Evolutionary conservation across 1,139 yeast species (phyloP).

Genomic region (Geotrichum australiense): DNA sequence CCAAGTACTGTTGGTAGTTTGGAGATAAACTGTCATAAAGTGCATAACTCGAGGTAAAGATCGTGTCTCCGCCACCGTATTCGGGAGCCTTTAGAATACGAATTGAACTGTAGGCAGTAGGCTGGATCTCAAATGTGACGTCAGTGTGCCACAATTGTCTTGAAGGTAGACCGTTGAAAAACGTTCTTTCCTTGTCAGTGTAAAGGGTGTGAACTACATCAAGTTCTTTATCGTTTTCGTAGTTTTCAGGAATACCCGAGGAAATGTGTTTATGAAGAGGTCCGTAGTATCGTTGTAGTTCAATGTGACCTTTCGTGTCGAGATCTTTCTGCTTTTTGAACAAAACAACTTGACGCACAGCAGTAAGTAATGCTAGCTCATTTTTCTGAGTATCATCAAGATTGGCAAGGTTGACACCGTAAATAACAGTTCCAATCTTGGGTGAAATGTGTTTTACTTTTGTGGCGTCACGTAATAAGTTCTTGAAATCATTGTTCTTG

Average conservation of each 20-base stretch:
- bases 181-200: constrained; percentile 29
- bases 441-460: constrained; percentile 44
- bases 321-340: constrained; percentile 56
- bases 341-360: constrained; percentile 60
- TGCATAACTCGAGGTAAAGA: constrained; percentile 44
- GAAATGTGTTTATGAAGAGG: constrained; percentile 69
- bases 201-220: constrained; percentile 55
- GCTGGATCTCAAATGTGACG: constrained; percentile 42
- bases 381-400: constrained; percentile 45
- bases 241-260: constrained; percentile 54
- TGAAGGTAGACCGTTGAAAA: constrained; percentile 18
- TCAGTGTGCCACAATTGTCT: constrained; percentile 40
- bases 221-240: constrained; percentile 28
- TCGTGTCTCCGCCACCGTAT: constrained; percentile 44
- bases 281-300: constrained; percentile 57
- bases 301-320: constrained; percentile 44
- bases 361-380: constrained; percentile 58
- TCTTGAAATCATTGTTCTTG: constrained; percentile 34
- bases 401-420: constrained; percentile 46
- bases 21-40: constrained; percentile 43
- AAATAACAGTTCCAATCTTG: constrained; percentile 59
- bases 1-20: constrained; percentile 38
- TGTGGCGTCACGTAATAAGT: constrained; percentile 44
- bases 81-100: constrained; percentile 40
- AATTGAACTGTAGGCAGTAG: constrained; percentile 41